phyloP scores from a whole-genome alignment of 345 rosid species.

The Erysimum cheiranthoides region DNA sequence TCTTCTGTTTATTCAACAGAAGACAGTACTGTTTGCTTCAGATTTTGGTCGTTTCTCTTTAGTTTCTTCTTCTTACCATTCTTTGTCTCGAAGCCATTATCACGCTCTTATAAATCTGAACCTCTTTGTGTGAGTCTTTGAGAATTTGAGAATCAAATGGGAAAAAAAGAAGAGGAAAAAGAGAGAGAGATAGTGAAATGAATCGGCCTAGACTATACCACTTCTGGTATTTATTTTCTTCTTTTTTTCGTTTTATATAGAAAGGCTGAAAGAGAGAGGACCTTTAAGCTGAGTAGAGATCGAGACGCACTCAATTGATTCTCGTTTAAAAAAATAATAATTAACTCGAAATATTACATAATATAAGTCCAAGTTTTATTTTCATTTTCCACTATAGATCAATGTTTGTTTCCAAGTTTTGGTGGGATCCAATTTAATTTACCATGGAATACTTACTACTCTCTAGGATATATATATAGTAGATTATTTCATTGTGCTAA shows the following conservation, averaged over 20 bases:
- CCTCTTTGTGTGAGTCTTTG: slow-evolving; percentile 28
- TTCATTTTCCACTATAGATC: not conserved
- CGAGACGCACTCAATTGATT: slow-evolving; percentile 8
- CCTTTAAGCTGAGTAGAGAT: slow-evolving; percentile 13
- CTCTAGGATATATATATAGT: not conserved
- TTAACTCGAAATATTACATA: no score
- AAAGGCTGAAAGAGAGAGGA: slow-evolving; percentile 38
- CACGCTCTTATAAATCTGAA: slow-evolving; percentile 2
- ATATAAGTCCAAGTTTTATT: not conserved
- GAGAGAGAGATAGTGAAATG: slow-evolving; percentile 40
- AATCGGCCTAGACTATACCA: slow-evolving; percentile 48
- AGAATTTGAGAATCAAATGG: slow-evolving; percentile 34
- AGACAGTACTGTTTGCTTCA: slow-evolving; percentile 26
- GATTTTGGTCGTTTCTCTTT: slow-evolving; percentile 40
- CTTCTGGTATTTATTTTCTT: slow-evolving; percentile 40
- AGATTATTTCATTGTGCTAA: not conserved
- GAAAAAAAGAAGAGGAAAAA: slow-evolving; percentile 3
- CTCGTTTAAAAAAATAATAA: slow-evolving; percentile 10
- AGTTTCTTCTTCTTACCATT: slow-evolving; percentile 34
- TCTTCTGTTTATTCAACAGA: slow-evolving; percentile 37
- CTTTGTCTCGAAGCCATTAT: slow-evolving; percentile 20
- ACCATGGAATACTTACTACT: slow-evolving; percentile 2
- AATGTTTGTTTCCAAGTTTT: not conserved
- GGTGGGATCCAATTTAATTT: slow-evolving; percentile 18
- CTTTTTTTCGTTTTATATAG: slow-evolving; percentile 34